Evolutionary conservation across 2,329 filamentous ascomycete species (phyloP), one percentile per base, ranked within the genome.

Genomic region (Nemania serpens): DNA sequence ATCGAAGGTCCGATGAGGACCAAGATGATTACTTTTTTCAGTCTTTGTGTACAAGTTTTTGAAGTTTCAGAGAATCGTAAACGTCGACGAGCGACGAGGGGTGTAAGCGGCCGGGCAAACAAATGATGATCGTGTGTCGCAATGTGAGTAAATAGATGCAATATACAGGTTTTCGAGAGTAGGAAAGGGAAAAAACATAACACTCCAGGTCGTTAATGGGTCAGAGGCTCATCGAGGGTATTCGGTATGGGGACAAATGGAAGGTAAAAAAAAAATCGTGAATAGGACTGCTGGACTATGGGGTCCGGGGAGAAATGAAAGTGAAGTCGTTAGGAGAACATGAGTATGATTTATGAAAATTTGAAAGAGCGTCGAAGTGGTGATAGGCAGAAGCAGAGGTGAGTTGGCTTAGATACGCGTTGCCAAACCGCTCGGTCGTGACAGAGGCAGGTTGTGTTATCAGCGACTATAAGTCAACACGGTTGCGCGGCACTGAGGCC

Each of bases 181-280:
- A 52, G 63, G 65, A 69, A 29, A 29, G 25, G 70, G 71, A 62
- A 64, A 66, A 72, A 74, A 70, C 66, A 72, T 68, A 66, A 68
- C 75, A 77, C 72, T 76, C 74, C 76, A 72, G 71, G 71, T 78
- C 77, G 77, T 79, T 76, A 69, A 77, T 59, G 55, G 68, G 71
- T 79, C 77, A 77, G 76, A 77, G 74, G 75, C 76, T 79, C 78
- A 79, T 80, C 73, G 75, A 71, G 70, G 75, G 74, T 76, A 75
- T 76, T 70, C 47, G 60, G 68, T 64, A 73, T 73, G 66, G 67
- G 63, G 71, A 77, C 71, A 77, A 75, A 75, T 72, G 73, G 73
- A 73, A 71, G 67, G 73, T 72, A 71, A 67, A 64, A 57, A 66
- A 68, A 70, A 67, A 71, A 69, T 74, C 71, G 69, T 73, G 64